Evolutionary conservation across 1,139 yeast species (phyloP).

Genomic region (Yamadazyma dendronema): DNA sequence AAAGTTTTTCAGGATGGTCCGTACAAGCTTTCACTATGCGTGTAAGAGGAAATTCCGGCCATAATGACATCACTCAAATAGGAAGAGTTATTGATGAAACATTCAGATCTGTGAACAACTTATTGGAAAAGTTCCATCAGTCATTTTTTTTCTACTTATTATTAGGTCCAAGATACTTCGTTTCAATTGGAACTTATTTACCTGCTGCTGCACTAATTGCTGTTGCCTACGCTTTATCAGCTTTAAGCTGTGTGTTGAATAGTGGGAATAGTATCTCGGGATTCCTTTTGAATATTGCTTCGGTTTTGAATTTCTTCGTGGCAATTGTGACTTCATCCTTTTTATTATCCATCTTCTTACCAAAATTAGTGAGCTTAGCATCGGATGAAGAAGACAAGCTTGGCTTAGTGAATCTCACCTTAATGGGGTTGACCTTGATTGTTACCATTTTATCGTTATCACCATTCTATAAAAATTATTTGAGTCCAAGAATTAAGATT

Average conservation of each 20-base stretch:
- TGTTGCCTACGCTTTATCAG: slow-evolving; percentile 66
- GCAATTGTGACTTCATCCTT: slow-evolving; percentile 34
- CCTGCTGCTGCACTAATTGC: slow-evolving; percentile 83
- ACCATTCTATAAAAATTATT: slow-evolving; percentile 16
- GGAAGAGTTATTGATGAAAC: slow-evolving; percentile 89
- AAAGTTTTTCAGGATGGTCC: slow-evolving; percentile 95
- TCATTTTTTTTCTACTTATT: slow-evolving; percentile 91
- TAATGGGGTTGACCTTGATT: slow-evolving; percentile 19
- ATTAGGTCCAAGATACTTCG: slow-evolving; percentile 75
- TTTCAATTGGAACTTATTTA: slow-evolving; percentile 89
- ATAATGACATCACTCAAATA: slow-evolving; percentile 81
- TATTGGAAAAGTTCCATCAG: slow-evolving; percentile 94
- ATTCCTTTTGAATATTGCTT: slow-evolving; percentile 25
- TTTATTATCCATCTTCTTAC: slow-evolving; percentile 26
- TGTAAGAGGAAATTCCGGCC: slow-evolving; percentile 59
- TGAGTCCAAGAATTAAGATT: slow-evolving; percentile 14
- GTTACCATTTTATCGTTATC: slow-evolving; percentile 20
- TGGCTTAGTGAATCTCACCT: slow-evolving; percentile 17
- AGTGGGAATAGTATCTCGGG: slow-evolving; percentile 28
- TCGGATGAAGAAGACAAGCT: slow-evolving; percentile 17
- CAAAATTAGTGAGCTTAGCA: slow-evolving; percentile 18
- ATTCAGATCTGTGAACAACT: slow-evolving; percentile 85
- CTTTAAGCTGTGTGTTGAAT: slow-evolving; percentile 59
- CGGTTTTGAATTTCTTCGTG: slow-evolving; percentile 31
- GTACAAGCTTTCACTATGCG: slow-evolving; percentile 84